A percentile compares a stretch with the other conserved stretches of the same genome.
phyloP scores from a whole-genome alignment of 371 early-diverging fungal genomes.

The Mortierella sp. region DNA sequence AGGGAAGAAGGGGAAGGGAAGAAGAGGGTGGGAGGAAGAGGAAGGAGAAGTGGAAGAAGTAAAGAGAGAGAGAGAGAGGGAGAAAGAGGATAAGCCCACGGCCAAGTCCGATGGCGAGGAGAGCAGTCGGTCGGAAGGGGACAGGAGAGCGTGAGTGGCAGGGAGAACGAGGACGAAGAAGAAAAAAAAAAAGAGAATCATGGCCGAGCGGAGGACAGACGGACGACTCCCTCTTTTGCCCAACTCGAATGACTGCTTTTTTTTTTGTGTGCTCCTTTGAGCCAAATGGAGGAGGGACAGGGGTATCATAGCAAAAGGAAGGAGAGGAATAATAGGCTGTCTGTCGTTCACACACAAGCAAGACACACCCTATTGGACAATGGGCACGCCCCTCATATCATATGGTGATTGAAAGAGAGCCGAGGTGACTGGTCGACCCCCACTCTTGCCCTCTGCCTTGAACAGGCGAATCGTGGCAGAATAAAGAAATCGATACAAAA shows the following conservation, averaged over 20 bases:
- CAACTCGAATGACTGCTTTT: background rate
- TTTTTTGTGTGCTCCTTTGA: background rate
- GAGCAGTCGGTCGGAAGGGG: background rate
- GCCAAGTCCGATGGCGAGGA: background rate
- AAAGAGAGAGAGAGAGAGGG: background rate
- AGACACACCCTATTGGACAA: background rate
- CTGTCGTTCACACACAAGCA: background rate
- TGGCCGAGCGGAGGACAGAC: too few species aligned
- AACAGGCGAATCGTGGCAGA: background rate
- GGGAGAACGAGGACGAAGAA: background rate
- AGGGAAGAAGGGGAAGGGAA: background rate
- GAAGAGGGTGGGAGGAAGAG: too few species aligned
- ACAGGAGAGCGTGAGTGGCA: background rate
- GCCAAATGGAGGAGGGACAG: background rate
- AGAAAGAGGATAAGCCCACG: background rate
- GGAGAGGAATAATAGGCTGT: background rate
- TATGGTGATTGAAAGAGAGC: background rate
- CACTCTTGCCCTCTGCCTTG: background rate
- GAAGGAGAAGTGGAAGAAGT: too few species aligned
- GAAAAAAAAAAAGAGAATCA: background rate
- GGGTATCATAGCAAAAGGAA: background rate
- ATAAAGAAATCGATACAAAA: background rate
- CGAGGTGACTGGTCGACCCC: too few species aligned
- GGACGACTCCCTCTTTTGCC: background rate
- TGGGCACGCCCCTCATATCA: background rate